Evolutionary conservation across 2,329 filamentous ascomycete genomes (phyloP).

Genomic region (Didymella exigua): DNA sequence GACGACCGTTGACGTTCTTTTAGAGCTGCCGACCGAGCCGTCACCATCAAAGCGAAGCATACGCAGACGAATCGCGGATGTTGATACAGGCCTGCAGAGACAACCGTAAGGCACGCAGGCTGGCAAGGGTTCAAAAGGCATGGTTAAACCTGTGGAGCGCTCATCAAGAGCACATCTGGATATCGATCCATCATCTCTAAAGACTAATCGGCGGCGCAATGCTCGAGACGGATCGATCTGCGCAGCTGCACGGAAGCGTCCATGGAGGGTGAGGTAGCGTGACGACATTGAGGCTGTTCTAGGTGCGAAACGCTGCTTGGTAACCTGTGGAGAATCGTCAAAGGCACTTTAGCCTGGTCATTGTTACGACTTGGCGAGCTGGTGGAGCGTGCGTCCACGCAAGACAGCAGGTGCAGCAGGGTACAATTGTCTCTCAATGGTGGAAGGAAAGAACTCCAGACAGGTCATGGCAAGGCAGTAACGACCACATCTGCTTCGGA

Average conservation of each 20-base stretch:
- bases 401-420: background rate
- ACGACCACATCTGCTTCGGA: background rate
- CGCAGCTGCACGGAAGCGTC: background rate
- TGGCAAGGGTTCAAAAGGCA: background rate
- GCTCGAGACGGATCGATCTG: background rate
- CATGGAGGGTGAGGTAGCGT: background rate
- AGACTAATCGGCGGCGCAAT: background rate
- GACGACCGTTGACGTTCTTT: slow-evolving; percentile 7
- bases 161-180: background rate
- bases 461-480: background rate
- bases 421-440: background rate
- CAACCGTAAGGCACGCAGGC: background rate
- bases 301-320: background rate
- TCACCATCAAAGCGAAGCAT: slow-evolving; percentile 1
- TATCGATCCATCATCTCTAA: background rate
- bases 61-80: background rate
- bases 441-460: background rate
- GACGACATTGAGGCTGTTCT: too few relatives aligned
- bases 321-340: background rate
- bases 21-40: slow-evolving; percentile 16
- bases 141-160: background rate
- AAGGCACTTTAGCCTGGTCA: background rate
- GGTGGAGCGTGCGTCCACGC: background rate
- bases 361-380: background rate
- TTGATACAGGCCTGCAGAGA: slow-evolving; percentile 1